Evolutionary conservation across 2,329 filamentous ascomycete species (phyloP).

Genomic region (Epicoccum nigrum): DNA sequence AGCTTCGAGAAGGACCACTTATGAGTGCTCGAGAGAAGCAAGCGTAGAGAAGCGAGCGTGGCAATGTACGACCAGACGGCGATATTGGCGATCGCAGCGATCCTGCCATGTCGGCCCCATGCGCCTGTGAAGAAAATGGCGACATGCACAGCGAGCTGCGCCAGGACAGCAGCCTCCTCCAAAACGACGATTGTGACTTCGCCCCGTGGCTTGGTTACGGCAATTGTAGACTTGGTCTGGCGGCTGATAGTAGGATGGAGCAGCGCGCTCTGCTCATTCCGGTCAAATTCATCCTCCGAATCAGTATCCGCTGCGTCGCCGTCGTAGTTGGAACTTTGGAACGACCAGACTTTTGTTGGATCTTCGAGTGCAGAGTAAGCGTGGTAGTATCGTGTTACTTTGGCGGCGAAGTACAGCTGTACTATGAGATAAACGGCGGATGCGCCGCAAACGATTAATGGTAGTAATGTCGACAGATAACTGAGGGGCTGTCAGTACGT

Average conservation of each 20-base stretch:
- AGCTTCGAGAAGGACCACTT: slow-evolving; percentile 72
- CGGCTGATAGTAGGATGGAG: slow-evolving; percentile 61
- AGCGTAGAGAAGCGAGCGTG: slow-evolving; percentile 72
- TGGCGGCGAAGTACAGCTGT: slow-evolving; percentile 62
- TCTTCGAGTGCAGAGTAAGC: slow-evolving; percentile 65
- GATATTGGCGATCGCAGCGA: slow-evolving; percentile 70
- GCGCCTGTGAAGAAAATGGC: slow-evolving; percentile 66
- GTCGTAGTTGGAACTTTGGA: slow-evolving; percentile 37
- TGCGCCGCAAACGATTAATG: slow-evolving; percentile 70
- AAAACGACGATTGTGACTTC: slow-evolving; percentile 72
- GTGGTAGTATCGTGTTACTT: slow-evolving; percentile 59
- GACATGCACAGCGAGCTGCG: slow-evolving; percentile 72
- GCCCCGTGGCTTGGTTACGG: slow-evolving; percentile 76
- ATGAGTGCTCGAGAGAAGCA: slow-evolving; percentile 66
- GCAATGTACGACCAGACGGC: slow-evolving; percentile 82
- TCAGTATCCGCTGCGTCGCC: slow-evolving; percentile 51
- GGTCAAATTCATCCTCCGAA: slow-evolving; percentile 65
- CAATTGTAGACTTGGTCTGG: slow-evolving; percentile 61
- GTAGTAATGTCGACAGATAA: slow-evolving; percentile 80
- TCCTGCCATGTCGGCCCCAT: slow-evolving; percentile 63
- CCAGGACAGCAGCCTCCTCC: slow-evolving; percentile 77
- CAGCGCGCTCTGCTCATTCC: slow-evolving; percentile 59
- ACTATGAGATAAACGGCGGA: slow-evolving; percentile 72
- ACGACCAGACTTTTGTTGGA: slow-evolving; percentile 49
- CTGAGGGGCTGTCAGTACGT: slow-evolving; percentile 53